Percentiles rank a stretch among this genome's conserved stretches.
Conservation (phyloP, 2,329 filamentous ascomycete genomes). For the Myriosclerotinia scirpicola region DNA sequence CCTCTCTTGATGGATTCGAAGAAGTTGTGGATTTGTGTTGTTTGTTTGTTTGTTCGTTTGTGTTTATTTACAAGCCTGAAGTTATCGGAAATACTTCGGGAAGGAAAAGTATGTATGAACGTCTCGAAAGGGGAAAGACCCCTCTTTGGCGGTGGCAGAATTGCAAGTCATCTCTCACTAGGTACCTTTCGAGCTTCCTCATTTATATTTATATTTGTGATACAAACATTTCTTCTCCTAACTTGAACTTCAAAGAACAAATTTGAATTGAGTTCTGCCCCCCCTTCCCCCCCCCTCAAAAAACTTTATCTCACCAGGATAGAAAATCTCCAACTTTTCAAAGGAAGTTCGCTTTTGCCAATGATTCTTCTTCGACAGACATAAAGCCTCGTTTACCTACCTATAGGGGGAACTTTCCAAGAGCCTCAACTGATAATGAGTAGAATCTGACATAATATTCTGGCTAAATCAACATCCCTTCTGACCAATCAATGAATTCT, state of each 20-base stretch:
- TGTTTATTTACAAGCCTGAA: background rate
- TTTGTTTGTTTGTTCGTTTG: background rate
- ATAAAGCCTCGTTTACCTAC: slow-evolving; percentile 2
- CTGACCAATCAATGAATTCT: slow-evolving; percentile 8
- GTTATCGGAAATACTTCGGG: background rate
- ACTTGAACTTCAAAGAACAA: background rate
- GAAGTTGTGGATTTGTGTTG: background rate
- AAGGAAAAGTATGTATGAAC: background rate
- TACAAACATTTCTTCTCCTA: background rate
- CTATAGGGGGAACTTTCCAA: background rate
- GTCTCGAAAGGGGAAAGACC: background rate
- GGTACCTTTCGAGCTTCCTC: background rate
- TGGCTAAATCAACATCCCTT: background rate
- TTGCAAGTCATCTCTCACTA: too few relatives aligned
- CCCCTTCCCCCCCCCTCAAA: background rate
- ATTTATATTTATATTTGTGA: background rate
- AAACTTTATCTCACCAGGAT: background rate
- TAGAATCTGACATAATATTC: slow-evolving; percentile 19
- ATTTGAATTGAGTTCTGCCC: background rate
- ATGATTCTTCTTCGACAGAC: background rate
- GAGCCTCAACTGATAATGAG: slow-evolving; percentile 15
- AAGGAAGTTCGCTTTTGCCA: background rate
- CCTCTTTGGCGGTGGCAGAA: background rate
- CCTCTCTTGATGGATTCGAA: background rate
- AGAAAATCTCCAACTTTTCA: background rate